Evolutionary conservation across 306 rosid species (phyloP), one percentile per base, ranked within the genome.

Genomic region (Elaeagnus macrophylla): DNA sequence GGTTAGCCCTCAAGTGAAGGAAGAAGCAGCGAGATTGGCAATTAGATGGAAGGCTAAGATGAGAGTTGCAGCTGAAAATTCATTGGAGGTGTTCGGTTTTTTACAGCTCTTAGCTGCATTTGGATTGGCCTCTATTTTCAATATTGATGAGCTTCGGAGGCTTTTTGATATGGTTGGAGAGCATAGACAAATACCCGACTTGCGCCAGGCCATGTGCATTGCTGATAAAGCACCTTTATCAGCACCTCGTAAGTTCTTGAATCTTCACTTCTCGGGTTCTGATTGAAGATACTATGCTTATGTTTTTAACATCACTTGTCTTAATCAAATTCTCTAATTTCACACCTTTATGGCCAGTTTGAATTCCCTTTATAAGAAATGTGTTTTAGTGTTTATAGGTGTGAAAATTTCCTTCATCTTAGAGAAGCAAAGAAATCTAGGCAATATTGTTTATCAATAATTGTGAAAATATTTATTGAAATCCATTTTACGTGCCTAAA

Each of bases 71-170:
- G 9, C 47, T 16, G 71, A 62, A 7, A 61, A 64, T 32, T 16
- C 50, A 12, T 65, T 69, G 61, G 88, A 72, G 50, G 79, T 72
- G 9, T 51, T 78, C 61, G 77, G 77, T 37, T 78, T 81, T 61
- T 61, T 78, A 62, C 60, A 60, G 63, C 68, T 81, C 20, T 55
- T 78, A 14, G 71, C 73, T 58, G 46, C 61, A 13, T 81, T 56
- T 47, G 53, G 46, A 35, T 46, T 81, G 67, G 59, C 67, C 25
- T 70, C 76, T 39, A 54, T 15, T 19, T 81, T 74, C 16, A 41
- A 60, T 50, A 50, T 43, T 7, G 62, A 55, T 25, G 84, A 78
- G 59, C 56, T 81, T 14, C 46, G 45, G 3, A 25, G 43, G 47
- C 75, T 75, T 60, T 51, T 78, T 20, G 41, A 54, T 48, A 49